Evolutionary conservation across 179 eudicot genomes (phyloP).

Genomic region (Silene noctiflora): DNA sequence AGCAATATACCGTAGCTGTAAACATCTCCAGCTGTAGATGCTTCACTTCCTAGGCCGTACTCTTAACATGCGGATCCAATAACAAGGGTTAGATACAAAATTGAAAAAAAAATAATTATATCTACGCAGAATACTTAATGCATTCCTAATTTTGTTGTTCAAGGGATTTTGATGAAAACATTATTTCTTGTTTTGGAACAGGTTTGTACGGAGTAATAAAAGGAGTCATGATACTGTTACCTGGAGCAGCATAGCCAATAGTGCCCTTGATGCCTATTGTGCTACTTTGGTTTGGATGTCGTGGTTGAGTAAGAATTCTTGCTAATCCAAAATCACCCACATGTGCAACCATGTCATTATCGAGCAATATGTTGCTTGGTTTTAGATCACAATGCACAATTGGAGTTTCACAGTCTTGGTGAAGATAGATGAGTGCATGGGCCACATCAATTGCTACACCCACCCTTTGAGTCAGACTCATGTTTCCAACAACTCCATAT

Average conservation of each 20-base stretch:
- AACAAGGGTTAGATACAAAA: background rate
- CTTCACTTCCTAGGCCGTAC: constrained; percentile 25
- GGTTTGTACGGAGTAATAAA: too few species aligned
- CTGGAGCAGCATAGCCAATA: constrained; percentile 29
- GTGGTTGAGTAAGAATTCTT: background rate
- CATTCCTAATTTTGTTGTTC: too few species aligned
- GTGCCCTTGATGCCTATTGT: constrained; percentile 25
- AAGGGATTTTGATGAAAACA: too few species aligned
- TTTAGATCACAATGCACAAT: constrained; percentile 29
- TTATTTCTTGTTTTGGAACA: too few species aligned
- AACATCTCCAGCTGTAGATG: constrained; percentile 23
- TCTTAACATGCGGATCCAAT: constrained; percentile 13
- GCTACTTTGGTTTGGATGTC: constrained; percentile 6
- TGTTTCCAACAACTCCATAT: background rate
- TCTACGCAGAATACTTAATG: too few species aligned
- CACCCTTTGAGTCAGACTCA: constrained; percentile 23
- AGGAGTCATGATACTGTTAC: too few species aligned
- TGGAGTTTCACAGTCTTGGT: constrained; percentile 20
- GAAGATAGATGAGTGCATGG: constrained; percentile 28
- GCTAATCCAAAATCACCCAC: constrained; percentile 33
- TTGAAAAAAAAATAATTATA: too few species aligned
- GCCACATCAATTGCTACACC: constrained; percentile 33
- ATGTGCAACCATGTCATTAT: constrained; percentile 24
- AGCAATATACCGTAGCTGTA: constrained; percentile 30
- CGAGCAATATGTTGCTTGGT: constrained; percentile 26